Evolutionary conservation across 306 rosid species (phyloP), one percentile per base, ranked within the genome.

Genomic region (Vicia sativa): DNA sequence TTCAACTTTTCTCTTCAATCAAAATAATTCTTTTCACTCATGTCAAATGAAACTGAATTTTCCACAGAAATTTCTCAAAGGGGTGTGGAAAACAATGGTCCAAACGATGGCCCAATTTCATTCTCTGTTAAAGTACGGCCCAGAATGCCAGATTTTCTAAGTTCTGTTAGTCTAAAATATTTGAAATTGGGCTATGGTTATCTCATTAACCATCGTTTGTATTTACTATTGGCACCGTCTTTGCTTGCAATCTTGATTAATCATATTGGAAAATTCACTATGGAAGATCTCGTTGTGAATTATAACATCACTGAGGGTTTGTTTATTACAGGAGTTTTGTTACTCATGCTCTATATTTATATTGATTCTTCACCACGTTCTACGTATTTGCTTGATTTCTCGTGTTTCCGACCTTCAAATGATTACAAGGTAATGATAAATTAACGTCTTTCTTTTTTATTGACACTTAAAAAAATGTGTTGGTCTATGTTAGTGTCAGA

Each of bases 371-470:
- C 79, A 7, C 86, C 87, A 5, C 65, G 85, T 4, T 65, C 87
- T 14, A 82, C 78, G 28, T 86, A 88, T 70, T 68, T 88, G 76
- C 65, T 86, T 62, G 95, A 88, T 71, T 88, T 86, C 67, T 77
- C 89, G 58, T 88, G 95, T 62, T 88, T 80, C 72, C 83, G 82
- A 67, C 95, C 91, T 38, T 74, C 91, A 6, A 37, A 80, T 74
- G 83, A 88, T 23, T 81, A 76, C 69, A 86, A 87, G 88, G 95
- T 85, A 78, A 37, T 45, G 18, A 44, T 11, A 19, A 25, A 12
- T 34, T 34, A 5, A 21, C 1, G 23, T 1, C 2, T 21, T 21
- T 21, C 1, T 21, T 21, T 21, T 21, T 2, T 21, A 21, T 21
- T 21, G 23, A 21, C 23, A 21, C 23, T 21, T 21, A 21, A 21